These are phyloP conservation scores for Spiromastix sp. DNA, from an alignment of 2,329 filamentous ascomycete genomes.

Conservation along the genomic window DNA sequence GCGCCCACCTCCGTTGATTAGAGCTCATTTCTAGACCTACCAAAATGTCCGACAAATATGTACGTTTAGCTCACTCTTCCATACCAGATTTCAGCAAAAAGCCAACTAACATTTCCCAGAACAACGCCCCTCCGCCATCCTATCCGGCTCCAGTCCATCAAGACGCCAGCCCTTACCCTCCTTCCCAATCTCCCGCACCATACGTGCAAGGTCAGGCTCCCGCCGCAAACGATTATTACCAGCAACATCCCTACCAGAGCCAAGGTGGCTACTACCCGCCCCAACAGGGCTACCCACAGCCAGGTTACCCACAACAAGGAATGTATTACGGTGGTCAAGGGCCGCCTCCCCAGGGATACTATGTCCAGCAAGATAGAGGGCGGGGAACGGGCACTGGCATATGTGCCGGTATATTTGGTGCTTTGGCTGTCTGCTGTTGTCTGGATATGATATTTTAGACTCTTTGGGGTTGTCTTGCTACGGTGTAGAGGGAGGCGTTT, in stretches of 20 bases:
- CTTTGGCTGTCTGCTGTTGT: conserved; percentile 40
- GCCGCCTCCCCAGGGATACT: conserved; percentile 29
- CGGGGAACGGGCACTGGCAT: conserved; percentile 25
- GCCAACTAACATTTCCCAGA: neutral
- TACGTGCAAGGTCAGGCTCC: conserved; percentile 12
- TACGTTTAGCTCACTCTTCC: conserved; percentile 4
- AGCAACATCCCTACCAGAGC: conserved; percentile 1
- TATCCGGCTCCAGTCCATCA: conserved; percentile 25
- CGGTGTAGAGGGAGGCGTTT: too few relatives aligned
- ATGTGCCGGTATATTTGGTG: conserved; percentile 38
- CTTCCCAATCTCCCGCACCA: conserved; percentile 4
- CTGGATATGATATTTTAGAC: conserved; percentile 38
- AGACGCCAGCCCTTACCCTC: conserved; percentile 20
- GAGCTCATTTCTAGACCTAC: too few relatives aligned
- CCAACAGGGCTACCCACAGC: conserved; percentile 13
- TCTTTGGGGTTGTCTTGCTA: too few relatives aligned
- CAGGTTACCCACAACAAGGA: conserved; percentile 19
- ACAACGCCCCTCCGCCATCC: conserved; percentile 28
- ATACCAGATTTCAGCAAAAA: conserved; percentile 2
- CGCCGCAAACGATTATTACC: conserved; percentile 3
- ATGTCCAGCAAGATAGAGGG: conserved; percentile 21
- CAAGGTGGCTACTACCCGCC: conserved; percentile 3
- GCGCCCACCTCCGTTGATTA: neutral
- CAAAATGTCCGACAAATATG: conserved; percentile 7
- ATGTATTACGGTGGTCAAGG: conserved; percentile 31